phyloP scores from a whole-genome alignment of 73 alveolate species.

The Paramecium sexaurelia region DNA sequence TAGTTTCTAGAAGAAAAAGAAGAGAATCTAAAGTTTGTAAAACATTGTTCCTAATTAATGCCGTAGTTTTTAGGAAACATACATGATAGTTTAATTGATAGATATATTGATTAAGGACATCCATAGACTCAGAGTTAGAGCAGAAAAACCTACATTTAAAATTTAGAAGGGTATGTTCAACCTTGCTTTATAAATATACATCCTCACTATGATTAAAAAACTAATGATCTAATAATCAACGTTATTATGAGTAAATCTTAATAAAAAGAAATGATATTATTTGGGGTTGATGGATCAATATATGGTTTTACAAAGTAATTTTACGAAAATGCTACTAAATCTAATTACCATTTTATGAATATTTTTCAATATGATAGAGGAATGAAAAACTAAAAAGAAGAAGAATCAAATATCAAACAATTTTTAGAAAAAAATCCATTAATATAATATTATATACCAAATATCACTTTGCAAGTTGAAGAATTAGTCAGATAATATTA shows the following conservation, averaged over 20 bases:
- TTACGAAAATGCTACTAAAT: not conserved
- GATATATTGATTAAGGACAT: not conserved
- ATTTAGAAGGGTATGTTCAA: not conserved
- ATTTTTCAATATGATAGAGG: not conserved
- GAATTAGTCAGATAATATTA: not conserved
- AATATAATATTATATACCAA: not conserved
- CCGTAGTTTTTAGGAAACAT: not conserved
- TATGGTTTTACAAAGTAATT: not conserved
- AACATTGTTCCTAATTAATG: not conserved
- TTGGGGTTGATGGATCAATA: not conserved
- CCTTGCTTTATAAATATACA: not conserved
- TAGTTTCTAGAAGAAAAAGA: not conserved
- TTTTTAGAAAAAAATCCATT: not conserved
- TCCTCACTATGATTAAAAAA: not conserved
- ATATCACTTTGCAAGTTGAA: not conserved
- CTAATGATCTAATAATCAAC: not conserved
- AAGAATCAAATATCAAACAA: not conserved
- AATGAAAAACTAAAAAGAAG: not conserved
- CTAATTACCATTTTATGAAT: not conserved
- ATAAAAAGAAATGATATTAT: not conserved
- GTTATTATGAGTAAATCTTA: not conserved
- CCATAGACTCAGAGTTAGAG: not conserved
- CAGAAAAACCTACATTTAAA: not conserved
- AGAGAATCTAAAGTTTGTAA: not conserved
- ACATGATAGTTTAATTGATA: not conserved